These are phyloP conservation scores for Phytophthora meadii DNA, from an alignment of 352 stramenopile species.

Conservation along the genomic window DNA sequence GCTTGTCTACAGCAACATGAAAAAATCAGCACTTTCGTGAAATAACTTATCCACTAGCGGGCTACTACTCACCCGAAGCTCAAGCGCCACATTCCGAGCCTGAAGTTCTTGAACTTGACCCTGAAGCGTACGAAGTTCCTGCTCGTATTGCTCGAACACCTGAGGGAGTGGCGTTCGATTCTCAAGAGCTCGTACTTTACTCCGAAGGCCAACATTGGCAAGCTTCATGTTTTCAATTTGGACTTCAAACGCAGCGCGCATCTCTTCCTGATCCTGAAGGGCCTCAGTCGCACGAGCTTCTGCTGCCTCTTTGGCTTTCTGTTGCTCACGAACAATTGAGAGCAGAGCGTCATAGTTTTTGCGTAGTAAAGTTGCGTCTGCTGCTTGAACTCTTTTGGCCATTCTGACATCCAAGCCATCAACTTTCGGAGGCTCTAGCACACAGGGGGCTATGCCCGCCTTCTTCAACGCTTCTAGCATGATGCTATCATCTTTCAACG, in stretches of 20 bases:
- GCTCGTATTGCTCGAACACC: constrained; percentile 82
- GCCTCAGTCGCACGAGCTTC: constrained; percentile 53
- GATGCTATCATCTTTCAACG: constrained; percentile 10
- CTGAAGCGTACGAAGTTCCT: constrained; percentile 59
- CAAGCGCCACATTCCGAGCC: constrained; percentile 65
- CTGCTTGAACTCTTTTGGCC: constrained; percentile 57
- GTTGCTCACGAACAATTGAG: constrained; percentile 77
- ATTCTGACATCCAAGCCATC: constrained; percentile 63
- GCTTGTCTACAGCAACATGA: constrained; percentile 7
- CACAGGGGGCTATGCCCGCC: constrained; percentile 33
- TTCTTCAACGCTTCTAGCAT: constrained; percentile 27
- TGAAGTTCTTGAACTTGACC: constrained; percentile 68
- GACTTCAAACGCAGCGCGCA: constrained; percentile 59
- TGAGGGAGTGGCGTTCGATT: constrained; percentile 48
- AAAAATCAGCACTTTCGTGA: neutral
- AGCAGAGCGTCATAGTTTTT: constrained; percentile 85
- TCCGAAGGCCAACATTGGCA: constrained; percentile 58
- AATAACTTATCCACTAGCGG: neutral
- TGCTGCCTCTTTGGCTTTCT: constrained; percentile 61
- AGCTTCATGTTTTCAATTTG: constrained; percentile 86
- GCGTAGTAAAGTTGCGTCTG: constrained; percentile 67
- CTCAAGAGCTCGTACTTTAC: constrained; percentile 75
- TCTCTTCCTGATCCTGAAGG: constrained; percentile 60
- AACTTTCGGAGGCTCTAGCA: constrained; percentile 52
- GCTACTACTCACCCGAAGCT: constrained; percentile 53